Percentiles rank a stretch among this genome's conserved stretches.
Evolutionary conservation across 805 yeast genomes (phyloP).

Genomic region (Spathaspora sp.): DNA sequence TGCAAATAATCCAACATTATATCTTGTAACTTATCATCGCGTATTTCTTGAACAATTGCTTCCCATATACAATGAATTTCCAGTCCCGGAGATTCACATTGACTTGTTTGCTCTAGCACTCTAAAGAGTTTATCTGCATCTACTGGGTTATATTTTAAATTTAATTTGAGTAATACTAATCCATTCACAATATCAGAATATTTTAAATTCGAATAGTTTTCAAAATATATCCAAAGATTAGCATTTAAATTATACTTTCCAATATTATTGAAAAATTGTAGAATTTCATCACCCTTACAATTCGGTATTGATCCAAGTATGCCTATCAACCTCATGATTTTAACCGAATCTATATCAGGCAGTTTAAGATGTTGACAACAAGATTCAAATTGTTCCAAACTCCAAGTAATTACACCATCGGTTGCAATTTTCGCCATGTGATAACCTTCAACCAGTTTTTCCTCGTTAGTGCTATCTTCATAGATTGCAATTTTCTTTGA

Average conservation of each 20-base stretch:
- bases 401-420: background rate
- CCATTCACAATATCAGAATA: conserved; percentile 21
- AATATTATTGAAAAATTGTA: conserved; percentile 11
- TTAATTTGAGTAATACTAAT: conserved; percentile 32
- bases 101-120: conserved; percentile 1
- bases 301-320: conserved; percentile 6
- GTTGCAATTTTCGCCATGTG: conserved; percentile 23
- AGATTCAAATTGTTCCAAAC: conserved; percentile 4
- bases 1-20: conserved; percentile 3
- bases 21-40: conserved; percentile 1
- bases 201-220: conserved; percentile 2
- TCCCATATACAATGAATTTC: conserved; percentile 7
- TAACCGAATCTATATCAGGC: background rate
- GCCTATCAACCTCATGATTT: conserved; percentile 1
- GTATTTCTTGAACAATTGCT: conserved; percentile 2
- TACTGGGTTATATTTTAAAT: conserved; percentile 22
- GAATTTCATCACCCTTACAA: conserved; percentile 12
- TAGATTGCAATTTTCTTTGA: conserved; percentile 36
- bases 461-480: conserved; percentile 39
- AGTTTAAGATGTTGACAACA: background rate
- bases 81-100: background rate
- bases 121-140: conserved; percentile 2
- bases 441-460: conserved; percentile 38
- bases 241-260: conserved; percentile 15
- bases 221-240: conserved; percentile 18